Evolutionary conservation across 2,329 filamentous ascomycete genomes (phyloP), one percentile per base, ranked within the genome.

Genomic region (Aureobasidium sp.): DNA sequence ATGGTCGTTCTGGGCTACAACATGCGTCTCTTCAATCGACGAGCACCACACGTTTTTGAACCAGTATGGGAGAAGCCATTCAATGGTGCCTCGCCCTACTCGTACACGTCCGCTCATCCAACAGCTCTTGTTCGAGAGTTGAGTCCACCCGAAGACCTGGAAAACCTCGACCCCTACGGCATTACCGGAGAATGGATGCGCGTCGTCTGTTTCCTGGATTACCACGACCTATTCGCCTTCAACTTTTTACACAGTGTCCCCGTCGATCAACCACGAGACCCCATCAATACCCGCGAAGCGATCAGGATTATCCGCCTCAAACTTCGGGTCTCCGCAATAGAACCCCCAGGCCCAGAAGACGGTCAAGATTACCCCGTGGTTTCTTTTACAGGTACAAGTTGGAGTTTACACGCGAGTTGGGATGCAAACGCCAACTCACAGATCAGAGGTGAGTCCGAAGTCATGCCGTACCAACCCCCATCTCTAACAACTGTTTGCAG

Each of bases 171-270:
- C 69, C 89, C 89, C 0, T 93, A 89, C 68, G 84, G 82, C 48
- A 77, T 91, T 5, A 82, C 82, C 0, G 89, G 89, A 1, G 85
- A 82, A 8, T 93, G 87, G 86, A 80, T 88, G 69, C 79, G 89
- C 70, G 74, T 48, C 71, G 71, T 63, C 72, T 74, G 61, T 66
- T 73, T 24, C 42, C 42, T 83, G 64, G 87, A 91, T 71, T 91
- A 88, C 70, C 84, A 81, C 67, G 88, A 91, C 70, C 83, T 92
- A 39, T 88, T 86, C 71, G 75, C 76, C 22, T 91, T 85, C 76
- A 92, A 92, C 70, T 91, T 91, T 68, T 67, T 71, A 1, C 73
- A 72, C 8, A 72, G 77, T 7, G 70, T 76, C 12, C 65, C 69
- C 35, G 62, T 63, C 0, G 66, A 66, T 19, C 66, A 68, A 19